These are phyloP conservation scores for Rosa hybrid DNA, from an alignment of 331 rosid genomes.

Conservation along the genomic window DNA sequence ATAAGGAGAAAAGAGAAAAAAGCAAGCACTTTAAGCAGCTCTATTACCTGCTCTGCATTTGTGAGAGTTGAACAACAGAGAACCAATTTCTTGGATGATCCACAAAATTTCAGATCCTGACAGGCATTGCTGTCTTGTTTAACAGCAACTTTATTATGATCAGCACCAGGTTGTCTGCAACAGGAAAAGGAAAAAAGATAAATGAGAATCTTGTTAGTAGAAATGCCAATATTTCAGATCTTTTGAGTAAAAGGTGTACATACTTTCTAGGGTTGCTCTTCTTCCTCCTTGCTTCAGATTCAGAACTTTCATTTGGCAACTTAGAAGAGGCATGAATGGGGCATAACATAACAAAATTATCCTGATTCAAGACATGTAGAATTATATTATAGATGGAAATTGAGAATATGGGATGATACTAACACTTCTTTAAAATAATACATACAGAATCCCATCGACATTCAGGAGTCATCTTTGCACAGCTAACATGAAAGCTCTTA, in stretches of 20 bases:
- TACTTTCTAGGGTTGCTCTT: constrained; percentile 39
- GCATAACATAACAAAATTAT: constrained; percentile 84
- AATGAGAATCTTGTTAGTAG: constrained; percentile 2
- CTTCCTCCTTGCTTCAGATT: constrained; percentile 44
- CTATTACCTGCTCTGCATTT: constrained; percentile 67
- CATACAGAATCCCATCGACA: constrained; percentile 94
- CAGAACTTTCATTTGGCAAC: constrained; percentile 62
- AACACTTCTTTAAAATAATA: constrained; percentile 19
- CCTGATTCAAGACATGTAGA: constrained; percentile 43
- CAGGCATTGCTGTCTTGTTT: constrained; percentile 27
- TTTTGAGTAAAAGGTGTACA: not conserved
- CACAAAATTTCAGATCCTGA: constrained; percentile 37
- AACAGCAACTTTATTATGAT: constrained; percentile 24
- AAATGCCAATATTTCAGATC: not conserved
- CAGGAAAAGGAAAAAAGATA: constrained; percentile 4
- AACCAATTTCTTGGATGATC: constrained; percentile 58
- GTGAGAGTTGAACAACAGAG: constrained; percentile 94
- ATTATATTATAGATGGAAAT: constrained; percentile 8
- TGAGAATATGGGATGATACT: constrained; percentile 12
- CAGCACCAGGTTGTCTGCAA: constrained; percentile 32
- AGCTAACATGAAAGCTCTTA: constrained; percentile 84
- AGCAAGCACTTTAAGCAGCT: constrained; percentile 14
- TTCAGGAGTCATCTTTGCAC: constrained; percentile 77
- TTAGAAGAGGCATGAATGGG: constrained; percentile 68
- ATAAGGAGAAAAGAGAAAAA: constrained; percentile 10